Base-by-base conservation (phyloP, 164 flowering plant species). In the Tinospora cordifolia region DNA sequence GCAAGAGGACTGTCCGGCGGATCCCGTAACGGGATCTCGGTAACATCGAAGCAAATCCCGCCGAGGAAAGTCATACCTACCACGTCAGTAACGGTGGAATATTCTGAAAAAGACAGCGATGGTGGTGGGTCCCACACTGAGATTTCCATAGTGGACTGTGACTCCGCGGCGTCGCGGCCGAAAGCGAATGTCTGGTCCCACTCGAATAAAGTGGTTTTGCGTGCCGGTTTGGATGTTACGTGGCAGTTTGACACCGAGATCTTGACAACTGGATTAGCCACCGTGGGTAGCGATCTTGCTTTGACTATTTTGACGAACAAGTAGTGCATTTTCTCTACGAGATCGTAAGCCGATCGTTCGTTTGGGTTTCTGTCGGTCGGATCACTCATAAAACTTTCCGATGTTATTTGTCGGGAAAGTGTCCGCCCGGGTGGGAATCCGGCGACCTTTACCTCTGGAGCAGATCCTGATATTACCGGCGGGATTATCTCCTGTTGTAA, bases 1-100 rank as follows among this genome's bases (percentile, higher is more conserved):
- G 98, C 98, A 79, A 93, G 57, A 0, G 97, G 91, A 69, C 96
- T 91, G 76, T 93, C 97, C 0, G 96, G 96, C 54, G 96, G 97
- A 80, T 88, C 98, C 76, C 98, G 78, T 4, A 84, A 51, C 0
- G 87, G 97, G 21, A 91, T 83, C 66, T 93, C 98, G 1, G 84
- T 60, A 9, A n/a, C n/a, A n/a, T n/a, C n/a, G n/a, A n/a, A n/a
- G n/a, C n/a, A n/a, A n/a, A n/a, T n/a, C n/a, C n/a, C 94, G 8
- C 98, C 98, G 6, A 93, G 65, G 85, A 91, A 91, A 9, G 60
- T 69, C 0, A 60, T 63, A 5, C 65, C 79, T 0, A 75, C 81
- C 75, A 72, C 75, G 66, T 78, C 84, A 19, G 67, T 66, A 13
- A 68, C n/a, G n/a, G n/a, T n/a, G n/a, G n/a, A n/a, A n/a, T n/a